phyloP scores from a whole-genome alignment of 129 eudicot species.

The Rutidosis leptorrhynchoides region DNA sequence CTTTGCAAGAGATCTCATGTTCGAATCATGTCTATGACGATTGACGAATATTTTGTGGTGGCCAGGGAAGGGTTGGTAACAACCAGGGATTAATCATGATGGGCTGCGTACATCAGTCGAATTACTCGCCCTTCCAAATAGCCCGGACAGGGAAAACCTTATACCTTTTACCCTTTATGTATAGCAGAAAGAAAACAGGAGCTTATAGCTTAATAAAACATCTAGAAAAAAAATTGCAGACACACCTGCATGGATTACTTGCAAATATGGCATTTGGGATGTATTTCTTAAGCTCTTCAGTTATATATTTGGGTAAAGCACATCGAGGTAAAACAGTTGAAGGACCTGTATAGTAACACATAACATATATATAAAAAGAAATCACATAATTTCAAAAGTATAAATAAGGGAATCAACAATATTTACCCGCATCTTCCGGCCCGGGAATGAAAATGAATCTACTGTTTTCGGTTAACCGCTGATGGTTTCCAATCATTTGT shows the following conservation, averaged over 20 bases:
- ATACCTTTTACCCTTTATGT: no score
- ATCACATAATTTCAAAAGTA: conserved; percentile 8
- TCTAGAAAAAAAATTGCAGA: conserved; percentile 1
- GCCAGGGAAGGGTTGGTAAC: no score
- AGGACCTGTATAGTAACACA: conserved; percentile 63
- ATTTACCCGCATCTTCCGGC: conserved; percentile 82
- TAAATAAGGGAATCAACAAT: neutral
- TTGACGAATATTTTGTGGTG: no score
- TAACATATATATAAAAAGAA: neutral
- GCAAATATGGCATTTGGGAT: conserved; percentile 73
- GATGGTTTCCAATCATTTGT: conserved; percentile 68
- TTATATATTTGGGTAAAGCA: conserved; percentile 70
- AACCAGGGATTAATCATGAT: no score
- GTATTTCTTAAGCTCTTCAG: conserved; percentile 70
- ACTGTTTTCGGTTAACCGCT: conserved; percentile 66
- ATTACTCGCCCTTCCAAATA: no score
- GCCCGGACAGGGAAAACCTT: no score
- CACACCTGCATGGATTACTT: conserved; percentile 95
- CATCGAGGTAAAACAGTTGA: conserved; percentile 86
- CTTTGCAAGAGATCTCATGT: no score
- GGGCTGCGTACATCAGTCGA: no score
- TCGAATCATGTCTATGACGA: no score
- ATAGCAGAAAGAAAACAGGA: neutral
- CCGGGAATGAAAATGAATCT: conserved; percentile 93
- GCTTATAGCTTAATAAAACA: neutral